Evolutionary conservation across 768 basidiomycete species (phyloP).

Genomic region (Fomitopsis serialis): DNA sequence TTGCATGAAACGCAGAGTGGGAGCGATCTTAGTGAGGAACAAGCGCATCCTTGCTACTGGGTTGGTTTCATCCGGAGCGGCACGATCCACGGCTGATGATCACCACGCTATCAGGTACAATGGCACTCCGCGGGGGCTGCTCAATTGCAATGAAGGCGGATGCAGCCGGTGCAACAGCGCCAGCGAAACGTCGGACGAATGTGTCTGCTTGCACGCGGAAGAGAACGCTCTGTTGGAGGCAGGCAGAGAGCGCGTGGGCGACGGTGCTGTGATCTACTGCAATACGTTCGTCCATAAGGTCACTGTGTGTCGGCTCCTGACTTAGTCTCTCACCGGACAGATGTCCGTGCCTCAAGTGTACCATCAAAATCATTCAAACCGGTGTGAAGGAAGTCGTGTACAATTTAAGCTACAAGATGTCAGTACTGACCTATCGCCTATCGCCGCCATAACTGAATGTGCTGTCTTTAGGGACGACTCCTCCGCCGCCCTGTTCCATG

Average conservation of each 20-base stretch:
- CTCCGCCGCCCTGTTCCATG: slow-evolving; percentile 69
- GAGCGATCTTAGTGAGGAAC: slow-evolving; percentile 86
- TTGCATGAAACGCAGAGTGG: slow-evolving; percentile 96
- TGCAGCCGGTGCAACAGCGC: slow-evolving; percentile 74
- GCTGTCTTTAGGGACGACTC: slow-evolving; percentile 68
- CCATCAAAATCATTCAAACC: slow-evolving; percentile 95
- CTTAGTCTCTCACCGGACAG: slow-evolving; percentile 33
- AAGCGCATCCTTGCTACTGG: slow-evolving; percentile 77
- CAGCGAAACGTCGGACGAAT: slow-evolving; percentile 57
- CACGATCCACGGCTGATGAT: slow-evolving; percentile 2
- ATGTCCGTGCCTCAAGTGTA: slow-evolving; percentile 96
- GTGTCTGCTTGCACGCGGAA: slow-evolving; percentile 94
- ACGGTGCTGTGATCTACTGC: slow-evolving; percentile 87
- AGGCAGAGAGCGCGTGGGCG: slow-evolving; percentile 83
- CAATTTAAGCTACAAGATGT: slow-evolving; percentile 95
- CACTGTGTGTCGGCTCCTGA: neutral
- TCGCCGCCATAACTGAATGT: neutral
- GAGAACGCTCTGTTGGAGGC: slow-evolving; percentile 96
- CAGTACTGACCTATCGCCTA: slow-evolving; percentile 19
- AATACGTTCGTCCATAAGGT: slow-evolving; percentile 69
- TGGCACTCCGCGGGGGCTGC: slow-evolving; percentile 87
- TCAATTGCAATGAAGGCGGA: slow-evolving; percentile 90
- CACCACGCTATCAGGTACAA: slow-evolving; percentile 78
- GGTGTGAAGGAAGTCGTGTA: slow-evolving; percentile 92
- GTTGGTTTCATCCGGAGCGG: slow-evolving; percentile 30